Base-by-base conservation (phyloP, 495 filamentous ascomycete genomes). In the Penicillium desertorum region DNA sequence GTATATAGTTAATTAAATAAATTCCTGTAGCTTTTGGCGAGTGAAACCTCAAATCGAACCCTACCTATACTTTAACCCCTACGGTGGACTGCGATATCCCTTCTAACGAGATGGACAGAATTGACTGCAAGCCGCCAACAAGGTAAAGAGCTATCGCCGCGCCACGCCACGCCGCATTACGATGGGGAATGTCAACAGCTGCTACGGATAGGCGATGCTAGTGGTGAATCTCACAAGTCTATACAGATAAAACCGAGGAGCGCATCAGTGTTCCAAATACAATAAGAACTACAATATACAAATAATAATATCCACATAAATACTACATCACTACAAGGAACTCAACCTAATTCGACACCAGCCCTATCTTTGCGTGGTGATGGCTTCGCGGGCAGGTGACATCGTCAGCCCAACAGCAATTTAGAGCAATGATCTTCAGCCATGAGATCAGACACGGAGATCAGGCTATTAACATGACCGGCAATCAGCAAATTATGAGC, bases 351-450 rank as follows among this genome's bases (percentile, higher is more conserved):
- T 29, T 41, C 22, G 34, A 41, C 16, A 17, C 36, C 20, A 25
- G 20, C 22, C 48, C 1, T 16, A 25, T 16, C 12, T 29, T 23
- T 20, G 5, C 14, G 32, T 46, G 43, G 46, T 47, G 43, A 55
- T 44, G 44, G 53, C 32, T 55, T 14, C n/a, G 8, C 19, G 3
- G 52, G 27, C 55, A 57, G 46, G 55, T 55, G 53, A 55, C 43
- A 8, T 34, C 17, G 17, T 55, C 34, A 46, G 27, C 29, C 20
- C 6, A 37, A 45, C 22, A 39, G 37, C 25, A 36, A 44, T 14
- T 12, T 12, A 44, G 12, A 25, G 32, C 9, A 49, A 42, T 41
- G 46, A 57, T 44, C 27, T 32, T 25, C 36, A 34, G 10, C 20
- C 22, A 20, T 32, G n/a, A 16, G 17, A 9, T 53, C 16, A 23